Evolutionary conservation across 495 filamentous ascomycete species (phyloP).

Genomic region (Aspergillus carlsbadensis): DNA sequence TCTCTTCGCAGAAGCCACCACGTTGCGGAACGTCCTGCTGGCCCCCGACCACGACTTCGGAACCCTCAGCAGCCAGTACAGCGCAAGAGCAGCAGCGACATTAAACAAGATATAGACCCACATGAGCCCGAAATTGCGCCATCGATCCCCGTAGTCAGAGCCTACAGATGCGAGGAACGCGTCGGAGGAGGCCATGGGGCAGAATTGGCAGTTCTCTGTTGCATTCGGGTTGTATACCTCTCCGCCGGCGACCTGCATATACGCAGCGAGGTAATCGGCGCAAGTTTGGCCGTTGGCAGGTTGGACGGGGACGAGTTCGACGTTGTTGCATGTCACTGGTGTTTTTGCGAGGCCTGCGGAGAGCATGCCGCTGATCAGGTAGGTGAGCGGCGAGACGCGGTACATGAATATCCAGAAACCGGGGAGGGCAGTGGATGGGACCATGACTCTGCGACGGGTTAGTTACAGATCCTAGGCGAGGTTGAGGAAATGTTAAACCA

Average conservation of each 20-base stretch:
- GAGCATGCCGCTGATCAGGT: conserved; percentile 63
- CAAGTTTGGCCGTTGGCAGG: conserved; percentile 53
- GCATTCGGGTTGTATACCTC: conserved; percentile 51
- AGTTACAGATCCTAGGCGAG: too few relatives aligned
- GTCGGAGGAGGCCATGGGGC: conserved; percentile 59
- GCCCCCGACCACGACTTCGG: conserved; percentile 51
- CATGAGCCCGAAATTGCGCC: conserved; percentile 59
- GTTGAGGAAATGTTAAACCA: too few relatives aligned
- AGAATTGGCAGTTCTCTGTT: conserved; percentile 60
- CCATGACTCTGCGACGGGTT: conserved; percentile 66
- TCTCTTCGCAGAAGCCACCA: too few relatives aligned
- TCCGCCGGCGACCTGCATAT: conserved; percentile 49
- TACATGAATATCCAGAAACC: conserved; percentile 87
- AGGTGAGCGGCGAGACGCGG: conserved; percentile 70
- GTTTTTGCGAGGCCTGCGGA: conserved; percentile 59
- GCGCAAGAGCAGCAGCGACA: conserved; percentile 54
- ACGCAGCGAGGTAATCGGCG: conserved; percentile 54
- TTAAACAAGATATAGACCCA: conserved; percentile 72
- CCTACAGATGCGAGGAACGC: conserved; percentile 51
- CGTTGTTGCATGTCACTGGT: conserved; percentile 50
- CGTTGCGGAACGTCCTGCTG: too few relatives aligned
- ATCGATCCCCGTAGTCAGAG: conserved; percentile 50
- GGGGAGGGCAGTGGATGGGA: conserved; percentile 58
- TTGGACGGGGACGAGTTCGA: conserved; percentile 56
- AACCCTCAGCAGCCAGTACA: conserved; percentile 73